phyloP scores from a whole-genome alignment of 768 basidiomycete species.

The Leccinellum luteum region DNA sequence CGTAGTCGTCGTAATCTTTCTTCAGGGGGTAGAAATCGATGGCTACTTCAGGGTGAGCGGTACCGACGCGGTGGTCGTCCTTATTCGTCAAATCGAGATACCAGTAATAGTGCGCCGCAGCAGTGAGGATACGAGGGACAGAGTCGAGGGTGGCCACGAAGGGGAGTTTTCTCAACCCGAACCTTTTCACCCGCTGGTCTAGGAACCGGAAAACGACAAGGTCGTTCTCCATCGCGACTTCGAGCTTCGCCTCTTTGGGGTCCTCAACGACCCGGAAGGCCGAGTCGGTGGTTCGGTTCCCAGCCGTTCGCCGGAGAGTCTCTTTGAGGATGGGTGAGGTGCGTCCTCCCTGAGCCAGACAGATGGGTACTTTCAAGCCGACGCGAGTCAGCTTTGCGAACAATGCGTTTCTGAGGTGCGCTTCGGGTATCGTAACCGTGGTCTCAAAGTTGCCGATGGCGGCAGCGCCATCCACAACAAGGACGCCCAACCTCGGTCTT shows the following conservation, averaged over 20 bases:
- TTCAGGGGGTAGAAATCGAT: background rate
- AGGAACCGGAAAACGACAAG: background rate
- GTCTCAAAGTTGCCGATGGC: constrained; percentile 16
- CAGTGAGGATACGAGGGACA: background rate
- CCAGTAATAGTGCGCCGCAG: background rate
- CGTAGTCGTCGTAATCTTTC: background rate
- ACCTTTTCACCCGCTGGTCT: background rate
- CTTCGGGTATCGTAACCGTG: background rate
- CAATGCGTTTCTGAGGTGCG: background rate
- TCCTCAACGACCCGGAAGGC: background rate
- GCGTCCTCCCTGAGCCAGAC: background rate
- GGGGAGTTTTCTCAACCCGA: background rate
- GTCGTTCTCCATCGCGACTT: background rate
- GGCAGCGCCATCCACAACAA: constrained; percentile 8
- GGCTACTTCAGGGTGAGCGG: background rate
- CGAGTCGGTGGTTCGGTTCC: background rate
- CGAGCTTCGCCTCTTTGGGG: constrained; percentile 1
- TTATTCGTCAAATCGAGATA: background rate
- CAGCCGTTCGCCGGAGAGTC: background rate
- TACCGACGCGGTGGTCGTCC: background rate
- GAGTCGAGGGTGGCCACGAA: background rate
- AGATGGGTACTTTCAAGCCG: background rate
- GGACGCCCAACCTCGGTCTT: background rate
- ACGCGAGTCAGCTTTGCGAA: constrained; percentile 4
- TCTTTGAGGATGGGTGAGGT: background rate